A percentile compares a stretch with the other conserved stretches of the same genome.
These are phyloP conservation scores for Sclerotinia spermophila DNA, from an alignment of 2,329 filamentous ascomycete species.

Conservation along the genomic window DNA sequence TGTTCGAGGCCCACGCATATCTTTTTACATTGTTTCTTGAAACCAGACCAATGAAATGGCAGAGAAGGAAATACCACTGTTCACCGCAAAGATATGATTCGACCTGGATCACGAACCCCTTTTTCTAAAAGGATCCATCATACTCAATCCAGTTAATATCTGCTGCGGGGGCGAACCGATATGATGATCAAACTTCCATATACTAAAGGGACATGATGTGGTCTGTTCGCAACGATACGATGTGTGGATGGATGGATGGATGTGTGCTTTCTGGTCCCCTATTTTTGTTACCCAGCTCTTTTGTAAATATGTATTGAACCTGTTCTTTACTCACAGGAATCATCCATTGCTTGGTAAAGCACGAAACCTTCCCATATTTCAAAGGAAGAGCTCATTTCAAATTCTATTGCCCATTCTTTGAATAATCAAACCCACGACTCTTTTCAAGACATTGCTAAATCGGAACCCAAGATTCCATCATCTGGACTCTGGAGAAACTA, in stretches of 20 bases:
- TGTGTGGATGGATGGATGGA: no score
- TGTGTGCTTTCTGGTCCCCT: constrained; percentile 2
- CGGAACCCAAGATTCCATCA: background rate
- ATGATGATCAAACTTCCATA: constrained; percentile 2
- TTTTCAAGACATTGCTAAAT: constrained; percentile 2
- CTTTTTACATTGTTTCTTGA: background rate
- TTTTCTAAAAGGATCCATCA: constrained; percentile 8
- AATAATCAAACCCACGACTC: background rate
- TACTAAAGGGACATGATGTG: constrained; percentile 9
- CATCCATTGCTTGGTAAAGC: background rate
- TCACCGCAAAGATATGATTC: constrained; percentile 7
- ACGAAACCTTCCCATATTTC: background rate
- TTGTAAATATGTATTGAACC: background rate
- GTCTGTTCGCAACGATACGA: constrained; percentile 12
- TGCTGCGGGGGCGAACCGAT: constrained; percentile 11
- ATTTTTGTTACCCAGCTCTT: background rate
- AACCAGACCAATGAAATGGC: background rate
- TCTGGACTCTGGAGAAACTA: background rate
- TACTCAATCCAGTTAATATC: constrained; percentile 10
- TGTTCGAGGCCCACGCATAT: constrained; percentile 5
- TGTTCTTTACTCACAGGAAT: background rate
- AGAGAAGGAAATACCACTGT: background rate
- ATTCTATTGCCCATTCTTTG: background rate
- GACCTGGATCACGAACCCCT: constrained; percentile 5
- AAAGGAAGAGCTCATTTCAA: constrained; percentile 1